Conservation (phyloP, 345 rosid genomes). For the Aurinia saxatilis region DNA sequence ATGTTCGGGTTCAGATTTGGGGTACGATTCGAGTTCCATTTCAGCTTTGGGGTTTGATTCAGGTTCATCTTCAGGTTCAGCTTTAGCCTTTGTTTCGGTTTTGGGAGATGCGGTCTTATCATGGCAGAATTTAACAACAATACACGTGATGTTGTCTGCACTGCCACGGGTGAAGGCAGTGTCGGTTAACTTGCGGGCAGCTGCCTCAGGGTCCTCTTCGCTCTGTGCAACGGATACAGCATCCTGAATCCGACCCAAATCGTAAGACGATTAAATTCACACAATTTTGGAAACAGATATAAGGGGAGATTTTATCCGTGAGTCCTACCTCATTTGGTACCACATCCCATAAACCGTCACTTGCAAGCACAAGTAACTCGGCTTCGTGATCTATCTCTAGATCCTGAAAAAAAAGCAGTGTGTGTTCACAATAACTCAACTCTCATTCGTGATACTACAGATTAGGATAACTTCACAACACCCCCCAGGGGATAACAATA, state of each 20-base stretch:
- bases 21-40: slow-evolving; percentile 3
- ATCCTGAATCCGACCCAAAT: slow-evolving; percentile 43
- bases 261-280: background rate
- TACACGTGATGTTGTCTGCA: slow-evolving; percentile 95
- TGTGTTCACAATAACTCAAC: slow-evolving; percentile 1
- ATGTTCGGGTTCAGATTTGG: background rate
- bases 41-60: background rate
- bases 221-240: slow-evolving; percentile 65
- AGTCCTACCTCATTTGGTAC: slow-evolving; percentile 73
- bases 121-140: slow-evolving; percentile 79
- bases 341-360: slow-evolving; percentile 98
- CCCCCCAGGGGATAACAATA: background rate
- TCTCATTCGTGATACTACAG: background rate
- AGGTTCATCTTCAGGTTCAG: background rate
- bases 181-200: slow-evolving; percentile 82
- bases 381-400: slow-evolving; percentile 61
- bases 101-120: slow-evolving; percentile 28
- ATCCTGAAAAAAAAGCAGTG: slow-evolving; percentile 46
- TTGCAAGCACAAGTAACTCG: slow-evolving; percentile 87
- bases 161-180: slow-evolving; percentile 81
- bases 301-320: background rate
- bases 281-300: background rate
- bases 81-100: slow-evolving; percentile 5
- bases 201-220: slow-evolving; percentile 80
- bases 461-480: background rate